These are phyloP conservation scores for Solanum peruvianum DNA, from an alignment of 257 asterid species.

Conservation along the genomic window DNA sequence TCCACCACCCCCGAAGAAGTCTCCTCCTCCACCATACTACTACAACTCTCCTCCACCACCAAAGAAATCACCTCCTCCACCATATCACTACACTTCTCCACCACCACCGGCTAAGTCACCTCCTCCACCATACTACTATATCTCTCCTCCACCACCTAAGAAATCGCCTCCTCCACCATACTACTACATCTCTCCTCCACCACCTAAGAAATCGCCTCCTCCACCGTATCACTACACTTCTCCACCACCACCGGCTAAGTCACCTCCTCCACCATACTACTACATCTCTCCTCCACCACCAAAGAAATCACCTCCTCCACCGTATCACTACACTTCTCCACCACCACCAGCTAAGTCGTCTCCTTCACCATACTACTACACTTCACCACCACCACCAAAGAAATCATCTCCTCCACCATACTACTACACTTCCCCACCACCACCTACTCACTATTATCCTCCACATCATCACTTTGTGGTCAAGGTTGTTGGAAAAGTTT, in stretches of 20 bases:
- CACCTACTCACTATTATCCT: conserved; percentile 3
- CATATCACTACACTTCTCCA: background rate
- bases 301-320: background rate
- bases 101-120: background rate
- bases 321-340: background rate
- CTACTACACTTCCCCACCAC: conserved; percentile 3
- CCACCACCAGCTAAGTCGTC: background rate
- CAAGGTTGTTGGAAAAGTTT: conserved; percentile 22
- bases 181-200: conserved; percentile 3
- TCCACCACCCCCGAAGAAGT: background rate
- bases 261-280: background rate
- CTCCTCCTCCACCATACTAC: background rate
- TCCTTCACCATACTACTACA: conserved; percentile 3
- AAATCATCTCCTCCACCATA: background rate
- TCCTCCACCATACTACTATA: background rate
- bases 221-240: background rate
- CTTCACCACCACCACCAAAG: conserved; percentile 8
- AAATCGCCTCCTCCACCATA: background rate
- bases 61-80: background rate
- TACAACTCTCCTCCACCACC: background rate
- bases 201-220: background rate
- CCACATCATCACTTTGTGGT: conserved; percentile 4
- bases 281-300: background rate
- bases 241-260: background rate
- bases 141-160: background rate